phyloP scores from a whole-genome alignment of 768 basidiomycete genomes.

The Suillus ampliporus region DNA sequence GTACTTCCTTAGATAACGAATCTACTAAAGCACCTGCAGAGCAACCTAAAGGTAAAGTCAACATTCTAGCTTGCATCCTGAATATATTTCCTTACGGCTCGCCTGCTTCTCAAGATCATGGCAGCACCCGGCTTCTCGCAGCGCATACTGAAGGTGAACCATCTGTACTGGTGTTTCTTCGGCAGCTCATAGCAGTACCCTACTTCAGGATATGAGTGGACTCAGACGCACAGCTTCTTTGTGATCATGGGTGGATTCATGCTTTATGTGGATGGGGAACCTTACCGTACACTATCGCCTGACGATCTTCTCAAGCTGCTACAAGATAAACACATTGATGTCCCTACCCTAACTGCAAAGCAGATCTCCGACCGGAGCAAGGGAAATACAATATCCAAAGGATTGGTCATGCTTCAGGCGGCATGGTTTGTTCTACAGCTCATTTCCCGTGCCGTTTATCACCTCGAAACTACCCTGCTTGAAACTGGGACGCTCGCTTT shows the following conservation, averaged over 20 bases:
- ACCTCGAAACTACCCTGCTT: slow-evolving; percentile 40
- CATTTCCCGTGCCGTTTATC: slow-evolving; percentile 28
- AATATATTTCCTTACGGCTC: neutral
- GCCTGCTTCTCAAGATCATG: neutral
- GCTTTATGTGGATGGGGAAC: slow-evolving; percentile 1
- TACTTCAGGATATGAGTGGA: neutral
- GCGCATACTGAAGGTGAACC: neutral
- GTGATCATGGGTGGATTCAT: slow-evolving; percentile 28
- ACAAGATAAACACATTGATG: neutral
- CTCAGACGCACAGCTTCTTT: slow-evolving; percentile 23
- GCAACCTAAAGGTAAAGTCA: neutral
- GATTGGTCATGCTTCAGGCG: slow-evolving; percentile 39
- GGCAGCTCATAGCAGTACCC: neutral
- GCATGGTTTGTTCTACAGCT: slow-evolving; percentile 42
- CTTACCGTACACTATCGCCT: slow-evolving; percentile 3
- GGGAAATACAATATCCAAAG: slow-evolving; percentile 41
- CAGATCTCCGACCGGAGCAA: slow-evolving; percentile 36
- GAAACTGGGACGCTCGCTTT: slow-evolving; percentile 44
- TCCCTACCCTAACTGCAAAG: slow-evolving; percentile 11
- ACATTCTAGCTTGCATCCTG: neutral
- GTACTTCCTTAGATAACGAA: neutral
- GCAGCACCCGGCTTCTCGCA: no score
- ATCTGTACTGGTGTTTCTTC: neutral
- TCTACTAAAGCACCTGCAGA: neutral
- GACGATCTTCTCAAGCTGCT: neutral